phyloP scores from a whole-genome alignment of 2,329 filamentous ascomycete genomes.

The Scorias spongiosa region DNA sequence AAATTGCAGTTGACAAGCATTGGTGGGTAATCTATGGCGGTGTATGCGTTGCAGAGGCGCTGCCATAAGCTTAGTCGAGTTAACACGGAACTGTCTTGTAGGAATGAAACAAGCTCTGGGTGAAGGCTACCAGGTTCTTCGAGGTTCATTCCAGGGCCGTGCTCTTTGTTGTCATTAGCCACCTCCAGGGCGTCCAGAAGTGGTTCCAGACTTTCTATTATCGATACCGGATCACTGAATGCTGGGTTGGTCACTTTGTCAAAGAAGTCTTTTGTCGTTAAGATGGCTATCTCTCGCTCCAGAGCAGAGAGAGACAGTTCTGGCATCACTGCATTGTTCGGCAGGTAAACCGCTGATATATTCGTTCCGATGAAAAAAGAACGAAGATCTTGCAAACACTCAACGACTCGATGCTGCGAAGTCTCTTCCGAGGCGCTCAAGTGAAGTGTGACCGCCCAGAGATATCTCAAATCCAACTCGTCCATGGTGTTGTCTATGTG shows the following conservation, averaged over 20 bases:
- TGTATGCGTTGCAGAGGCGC: conserved; percentile 77
- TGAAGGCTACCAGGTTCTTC: conserved; percentile 21
- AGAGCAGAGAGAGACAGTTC: conserved; percentile 71
- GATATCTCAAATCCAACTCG: conserved; percentile 40
- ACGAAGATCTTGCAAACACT: conserved; percentile 49
- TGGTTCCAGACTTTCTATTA: conserved; percentile 86
- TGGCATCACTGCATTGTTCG: conserved; percentile 80
- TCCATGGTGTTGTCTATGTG: conserved; percentile 19
- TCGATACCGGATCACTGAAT: conserved; percentile 59
- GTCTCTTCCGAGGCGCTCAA: conserved; percentile 41
- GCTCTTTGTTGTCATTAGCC: neutral
- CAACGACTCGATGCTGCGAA: conserved; percentile 43
- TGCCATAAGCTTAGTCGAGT: conserved; percentile 81
- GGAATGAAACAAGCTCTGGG: conserved; percentile 70
- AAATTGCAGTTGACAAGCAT: conserved; percentile 82
- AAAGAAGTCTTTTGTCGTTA: conserved; percentile 96
- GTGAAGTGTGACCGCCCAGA: conserved; percentile 52
- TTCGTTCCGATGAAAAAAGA: conserved; percentile 33
- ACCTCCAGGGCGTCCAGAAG: conserved; percentile 52
- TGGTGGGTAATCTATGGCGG: conserved; percentile 66
- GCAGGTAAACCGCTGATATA: conserved; percentile 43
- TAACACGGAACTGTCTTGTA: conserved; percentile 67
- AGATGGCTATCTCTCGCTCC: conserved; percentile 77
- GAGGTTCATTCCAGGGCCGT: neutral
- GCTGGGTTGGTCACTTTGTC: conserved; percentile 75